Evolutionary conservation across 2,329 filamentous ascomycete species (phyloP).

Genomic region (Cladosporium halotolerans): DNA sequence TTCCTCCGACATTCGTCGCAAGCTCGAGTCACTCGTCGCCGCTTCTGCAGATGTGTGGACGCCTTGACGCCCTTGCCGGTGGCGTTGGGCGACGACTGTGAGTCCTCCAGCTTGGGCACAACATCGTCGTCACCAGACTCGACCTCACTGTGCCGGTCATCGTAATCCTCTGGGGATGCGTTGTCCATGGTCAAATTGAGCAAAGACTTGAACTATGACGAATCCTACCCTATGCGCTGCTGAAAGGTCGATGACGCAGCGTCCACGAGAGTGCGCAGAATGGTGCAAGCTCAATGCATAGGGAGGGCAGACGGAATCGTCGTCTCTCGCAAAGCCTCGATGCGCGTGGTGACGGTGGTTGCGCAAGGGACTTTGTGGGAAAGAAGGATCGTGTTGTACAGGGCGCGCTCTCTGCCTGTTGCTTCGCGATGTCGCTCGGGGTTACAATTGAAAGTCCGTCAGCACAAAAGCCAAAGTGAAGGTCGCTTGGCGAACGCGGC

Average conservation of each 20-base stretch:
- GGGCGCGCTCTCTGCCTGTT: neutral
- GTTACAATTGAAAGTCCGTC: conserved; percentile 11
- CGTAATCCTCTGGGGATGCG: conserved; percentile 28
- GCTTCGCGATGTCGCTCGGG: conserved; percentile 10
- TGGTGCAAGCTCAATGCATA: too few relatives aligned
- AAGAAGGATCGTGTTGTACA: neutral
- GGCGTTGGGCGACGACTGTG: conserved; percentile 20
- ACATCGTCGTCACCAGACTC: conserved; percentile 26
- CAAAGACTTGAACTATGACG: conserved; percentile 4
- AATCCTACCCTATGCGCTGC: conserved; percentile 8
- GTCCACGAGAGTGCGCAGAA: neutral
- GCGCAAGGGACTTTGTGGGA: neutral
- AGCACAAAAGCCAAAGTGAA: conserved; percentile 8
- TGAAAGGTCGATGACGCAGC: conserved; percentile 1
- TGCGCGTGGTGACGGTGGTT: neutral
- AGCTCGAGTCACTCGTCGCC: conserved; percentile 79
- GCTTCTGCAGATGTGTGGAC: conserved; percentile 46
- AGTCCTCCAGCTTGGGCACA: conserved; percentile 25
- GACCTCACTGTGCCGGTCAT: conserved; percentile 26
- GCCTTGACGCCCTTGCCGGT: conserved; percentile 18
- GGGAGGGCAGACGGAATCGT: too few relatives aligned
- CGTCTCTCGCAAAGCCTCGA: neutral
- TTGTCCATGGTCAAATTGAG: conserved; percentile 21
- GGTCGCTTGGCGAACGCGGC: conserved; percentile 5
- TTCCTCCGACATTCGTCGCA: conserved; percentile 80